phyloP scores from a whole-genome alignment of 768 basidiomycete genomes.

The Gloeopeniophorella convolvens region DNA sequence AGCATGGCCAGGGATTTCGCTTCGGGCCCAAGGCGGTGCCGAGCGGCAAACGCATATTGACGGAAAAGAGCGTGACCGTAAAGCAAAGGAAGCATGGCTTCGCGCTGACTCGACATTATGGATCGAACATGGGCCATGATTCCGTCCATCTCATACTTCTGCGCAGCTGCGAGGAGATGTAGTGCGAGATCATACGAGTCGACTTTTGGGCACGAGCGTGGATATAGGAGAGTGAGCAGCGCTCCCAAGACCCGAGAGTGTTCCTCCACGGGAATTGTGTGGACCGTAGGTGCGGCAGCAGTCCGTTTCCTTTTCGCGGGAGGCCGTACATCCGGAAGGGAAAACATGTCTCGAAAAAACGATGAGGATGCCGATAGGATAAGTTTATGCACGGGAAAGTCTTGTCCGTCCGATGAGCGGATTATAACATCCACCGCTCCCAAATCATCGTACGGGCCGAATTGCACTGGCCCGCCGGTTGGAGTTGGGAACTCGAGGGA shows the following conservation, averaged over 20 bases:
- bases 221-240: background rate
- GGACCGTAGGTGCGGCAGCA: background rate
- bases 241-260: background rate
- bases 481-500: no score
- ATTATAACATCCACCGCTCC: background rate
- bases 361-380: background rate
- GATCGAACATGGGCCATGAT: background rate
- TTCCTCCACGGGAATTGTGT: background rate
- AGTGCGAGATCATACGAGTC: background rate
- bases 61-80: background rate
- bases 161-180: slow-evolving; percentile 13
- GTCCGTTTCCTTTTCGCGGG: background rate
- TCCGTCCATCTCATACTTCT: slow-evolving; percentile 23
- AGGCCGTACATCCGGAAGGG: background rate
- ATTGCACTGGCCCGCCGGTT: no score
- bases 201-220: background rate
- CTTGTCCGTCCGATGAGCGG: background rate
- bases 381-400: background rate
- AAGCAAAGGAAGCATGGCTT: slow-evolving; percentile 4
- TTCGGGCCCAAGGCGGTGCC: no score
- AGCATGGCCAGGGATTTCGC: background rate
- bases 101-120: background rate
- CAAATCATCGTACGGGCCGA: background rate
- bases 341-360: background rate
- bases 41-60: no score